Base-by-base conservation (phyloP, 768 basidiomycete genomes). In the Infundibulicybe gibba region DNA sequence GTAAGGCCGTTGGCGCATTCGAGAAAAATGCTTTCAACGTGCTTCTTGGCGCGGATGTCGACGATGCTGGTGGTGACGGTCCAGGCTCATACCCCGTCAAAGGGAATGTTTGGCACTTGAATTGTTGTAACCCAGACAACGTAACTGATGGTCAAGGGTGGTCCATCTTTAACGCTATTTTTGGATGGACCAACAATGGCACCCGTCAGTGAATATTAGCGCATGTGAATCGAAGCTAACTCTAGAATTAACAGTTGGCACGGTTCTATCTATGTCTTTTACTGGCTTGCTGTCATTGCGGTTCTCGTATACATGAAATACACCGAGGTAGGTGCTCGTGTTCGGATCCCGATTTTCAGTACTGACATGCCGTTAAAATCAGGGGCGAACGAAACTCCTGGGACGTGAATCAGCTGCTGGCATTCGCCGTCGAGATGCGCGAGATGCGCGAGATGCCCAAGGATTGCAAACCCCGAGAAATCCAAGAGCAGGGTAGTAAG, bases 211-310 rank as follows among this genome's bases (percentile, higher is more conserved):
- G 5, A 25, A 25, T 25, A 8, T 25, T 8, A 25, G 25, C 25
- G 4, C 25, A 25, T 8, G 8, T 8, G 25, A 25, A 4, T 25
- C 25, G 25, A 8, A 25, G 25, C 25, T 25, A 25, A 25, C 25
- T 8, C 3, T 25, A 8, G 25, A 25, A 25, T 25, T 25, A 25
- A 10, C 50, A 80, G 78, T 85, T 49, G 92, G 94, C 11, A 78
- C 85, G 1, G 76, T 97, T 16, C 71, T 95, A n/a, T 70, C 83
- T 98, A 97, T 63, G 80, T 90, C 41, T 87, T 91, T 65, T 97
- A 94, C 72, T 97, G 94, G 94, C 53, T 97, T 50, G 80, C 84
- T 11, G 88, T 87, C 54, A 81, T 94, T 40, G 76, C 59, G 31
- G 70, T 70, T 2, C 75, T 98, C 43, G 58, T 87, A 43, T 77